Evolutionary conservation across 306 rosid species (phyloP).

Genomic region (Rosa rugosa): DNA sequence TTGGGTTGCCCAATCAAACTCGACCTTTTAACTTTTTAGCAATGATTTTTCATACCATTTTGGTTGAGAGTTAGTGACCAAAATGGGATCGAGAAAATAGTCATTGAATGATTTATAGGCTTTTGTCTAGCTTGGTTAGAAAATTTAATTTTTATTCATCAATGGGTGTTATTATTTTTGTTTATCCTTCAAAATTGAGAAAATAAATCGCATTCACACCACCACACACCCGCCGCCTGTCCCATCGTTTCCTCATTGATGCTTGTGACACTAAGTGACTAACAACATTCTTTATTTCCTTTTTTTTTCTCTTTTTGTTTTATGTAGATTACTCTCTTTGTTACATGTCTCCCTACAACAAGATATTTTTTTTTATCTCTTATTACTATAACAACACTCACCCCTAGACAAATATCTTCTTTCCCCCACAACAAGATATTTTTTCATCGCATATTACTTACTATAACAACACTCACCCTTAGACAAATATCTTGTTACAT

Average conservation of each 20-base stretch:
- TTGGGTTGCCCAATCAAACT: slow-evolving; percentile 8
- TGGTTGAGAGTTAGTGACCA: slow-evolving; percentile 1
- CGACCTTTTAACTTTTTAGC: not conserved
- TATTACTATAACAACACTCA: too few relatives aligned
- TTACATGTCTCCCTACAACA: too few relatives aligned
- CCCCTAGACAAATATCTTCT: too few relatives aligned
- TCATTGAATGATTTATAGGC: not conserved
- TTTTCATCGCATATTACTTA: too few relatives aligned
- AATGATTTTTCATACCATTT: not conserved
- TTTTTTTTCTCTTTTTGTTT: not conserved
- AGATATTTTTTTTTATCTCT: too few relatives aligned
- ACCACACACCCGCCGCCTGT: not conserved
- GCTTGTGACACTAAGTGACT: not conserved
- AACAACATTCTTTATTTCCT: not conserved
- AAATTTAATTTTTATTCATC: too few relatives aligned
- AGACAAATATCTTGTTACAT: too few relatives aligned
- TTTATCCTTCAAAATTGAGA: not conserved
- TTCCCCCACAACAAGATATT: too few relatives aligned
- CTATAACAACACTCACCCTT: too few relatives aligned
- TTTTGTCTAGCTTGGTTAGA: not conserved
- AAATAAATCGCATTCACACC: not conserved
- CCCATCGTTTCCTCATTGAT: not conserved
- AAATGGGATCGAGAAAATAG: not conserved
- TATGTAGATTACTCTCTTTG: not conserved
- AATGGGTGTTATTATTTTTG: not conserved